phyloP scores from a whole-genome alignment of 768 basidiomycete genomes.

The Antrodiella citrinella region DNA sequence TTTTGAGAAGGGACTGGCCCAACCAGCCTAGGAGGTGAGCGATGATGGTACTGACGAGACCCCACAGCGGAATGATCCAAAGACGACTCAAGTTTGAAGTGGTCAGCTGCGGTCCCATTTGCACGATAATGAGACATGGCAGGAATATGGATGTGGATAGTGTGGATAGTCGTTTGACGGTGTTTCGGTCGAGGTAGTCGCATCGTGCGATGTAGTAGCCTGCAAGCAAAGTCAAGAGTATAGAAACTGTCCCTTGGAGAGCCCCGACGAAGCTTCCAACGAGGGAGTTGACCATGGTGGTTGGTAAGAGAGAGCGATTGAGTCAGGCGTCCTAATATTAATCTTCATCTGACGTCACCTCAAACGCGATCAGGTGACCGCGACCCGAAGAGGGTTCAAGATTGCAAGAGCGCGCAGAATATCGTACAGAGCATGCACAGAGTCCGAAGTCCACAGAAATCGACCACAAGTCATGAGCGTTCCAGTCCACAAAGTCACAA shows the following conservation, averaged over 20 bases:
- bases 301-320: not conserved
- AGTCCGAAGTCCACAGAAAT: no score
- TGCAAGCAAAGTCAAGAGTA: slow-evolving; percentile 21
- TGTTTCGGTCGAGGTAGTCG: slow-evolving; percentile 15
- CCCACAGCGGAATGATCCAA: slow-evolving; percentile 24
- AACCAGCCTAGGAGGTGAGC: slow-evolving; percentile 21
- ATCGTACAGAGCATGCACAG: no score
- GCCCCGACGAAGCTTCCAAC: slow-evolving; percentile 19
- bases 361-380: not conserved
- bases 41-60: slow-evolving; percentile 17
- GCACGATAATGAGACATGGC: slow-evolving; percentile 22
- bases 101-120: slow-evolving; percentile 24
- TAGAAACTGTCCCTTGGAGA: slow-evolving; percentile 21
- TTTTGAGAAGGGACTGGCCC: slow-evolving; percentile 13
- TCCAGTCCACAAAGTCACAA: slow-evolving; percentile 20
- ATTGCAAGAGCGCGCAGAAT: no score
- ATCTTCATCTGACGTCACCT: not conserved
- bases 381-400: no score
- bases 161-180: slow-evolving; percentile 18
- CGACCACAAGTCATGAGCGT: no score
- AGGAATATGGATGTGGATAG: slow-evolving; percentile 22
- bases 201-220: slow-evolving; percentile 17
- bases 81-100: slow-evolving; percentile 10
- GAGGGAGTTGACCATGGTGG: slow-evolving; percentile 10
- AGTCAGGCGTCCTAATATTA: no score